Evolutionary conservation across 495 filamentous ascomycete species (phyloP).

Genomic region (Penicillium soppii): DNA sequence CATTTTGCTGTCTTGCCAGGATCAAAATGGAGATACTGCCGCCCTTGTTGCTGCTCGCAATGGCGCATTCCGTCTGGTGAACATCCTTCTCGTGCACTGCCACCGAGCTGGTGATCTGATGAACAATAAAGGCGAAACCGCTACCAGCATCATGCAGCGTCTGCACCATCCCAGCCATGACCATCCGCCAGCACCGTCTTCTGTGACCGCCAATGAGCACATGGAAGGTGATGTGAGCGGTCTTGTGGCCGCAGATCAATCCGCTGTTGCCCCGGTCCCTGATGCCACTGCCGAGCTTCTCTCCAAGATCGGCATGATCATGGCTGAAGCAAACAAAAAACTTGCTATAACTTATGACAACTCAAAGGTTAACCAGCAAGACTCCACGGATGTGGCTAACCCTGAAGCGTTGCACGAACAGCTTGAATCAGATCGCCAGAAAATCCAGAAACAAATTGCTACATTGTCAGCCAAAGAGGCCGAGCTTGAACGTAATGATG

Average conservation of each 20-base stretch:
- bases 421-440: constrained; percentile 45
- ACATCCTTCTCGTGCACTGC: constrained; percentile 53
- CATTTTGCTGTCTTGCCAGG: constrained; percentile 67
- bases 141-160: constrained; percentile 65
- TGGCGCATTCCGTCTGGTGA: constrained; percentile 45
- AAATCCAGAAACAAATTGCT: constrained; percentile 35
- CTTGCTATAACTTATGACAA: constrained; percentile 42
- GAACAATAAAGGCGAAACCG: constrained; percentile 76
- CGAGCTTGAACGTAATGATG: constrained; percentile 28
- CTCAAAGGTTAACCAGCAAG: constrained; percentile 37
- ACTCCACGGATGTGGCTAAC: constrained; percentile 40
- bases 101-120: constrained; percentile 73
- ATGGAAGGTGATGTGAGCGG: constrained; percentile 29
- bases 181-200: constrained; percentile 41
- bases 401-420: constrained; percentile 44
- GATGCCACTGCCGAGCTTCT: constrained; percentile 37
- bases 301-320: constrained; percentile 41
- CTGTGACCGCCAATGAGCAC: constrained; percentile 44
- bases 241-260: constrained; percentile 23
- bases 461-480: constrained; percentile 32
- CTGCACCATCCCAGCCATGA: constrained; percentile 33
- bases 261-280: constrained; percentile 18
- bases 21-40: constrained; percentile 84
- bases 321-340: constrained; percentile 47
- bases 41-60: constrained; percentile 82